Evolutionary conservation across 139 green algal species (phyloP), one percentile per base, ranked within the genome.

Genomic region (Chlorella sp.): DNA sequence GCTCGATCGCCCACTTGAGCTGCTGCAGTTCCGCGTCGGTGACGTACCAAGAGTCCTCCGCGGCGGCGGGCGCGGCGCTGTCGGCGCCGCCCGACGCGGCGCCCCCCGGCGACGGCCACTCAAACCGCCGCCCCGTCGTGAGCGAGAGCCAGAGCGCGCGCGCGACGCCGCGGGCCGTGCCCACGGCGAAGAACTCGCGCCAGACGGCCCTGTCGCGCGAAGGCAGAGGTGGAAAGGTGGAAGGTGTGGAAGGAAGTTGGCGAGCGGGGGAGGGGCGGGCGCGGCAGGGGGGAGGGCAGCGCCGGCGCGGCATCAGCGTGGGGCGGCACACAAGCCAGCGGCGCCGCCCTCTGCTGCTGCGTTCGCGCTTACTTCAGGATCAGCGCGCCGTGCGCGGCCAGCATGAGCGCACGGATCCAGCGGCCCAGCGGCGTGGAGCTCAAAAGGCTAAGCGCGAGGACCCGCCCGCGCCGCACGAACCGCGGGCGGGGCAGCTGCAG

Each of bases 181-280:
- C 91, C 7, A 83, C 85, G 9, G 76, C 58, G 14, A 79, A 90
- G 45, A 85, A 90, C 36, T 82, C 69, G 45, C 80, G 82, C 92
- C 91, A 95, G 0, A 94, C 53, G 59, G 95, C 87, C 85, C 90
- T 93, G 86, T 62, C 25, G 36, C 8, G 36, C 0, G 27, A n/a
- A 17, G 35, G 19, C 51, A 69, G 48, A 43, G 35, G 25, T n/a
- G n/a, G n/a, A n/a, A n/a, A n/a, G n/a, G n/a, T n/a, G n/a, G n/a
- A n/a, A n/a, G n/a, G n/a, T n/a, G n/a, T n/a, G n/a, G n/a, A n/a
- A n/a, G n/a, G n/a, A n/a, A n/a, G n/a, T n/a, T n/a, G n/a, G n/a
- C n/a, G n/a, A n/a, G n/a, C n/a, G n/a, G n/a, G n/a, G n/a, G n/a
- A n/a, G n/a, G n/a, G n/a, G n/a, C n/a, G n/a, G n/a, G n/a, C n/a